Conservation (phyloP, 108 stramenopile species). For the Asterionellopsis glacialis region DNA sequence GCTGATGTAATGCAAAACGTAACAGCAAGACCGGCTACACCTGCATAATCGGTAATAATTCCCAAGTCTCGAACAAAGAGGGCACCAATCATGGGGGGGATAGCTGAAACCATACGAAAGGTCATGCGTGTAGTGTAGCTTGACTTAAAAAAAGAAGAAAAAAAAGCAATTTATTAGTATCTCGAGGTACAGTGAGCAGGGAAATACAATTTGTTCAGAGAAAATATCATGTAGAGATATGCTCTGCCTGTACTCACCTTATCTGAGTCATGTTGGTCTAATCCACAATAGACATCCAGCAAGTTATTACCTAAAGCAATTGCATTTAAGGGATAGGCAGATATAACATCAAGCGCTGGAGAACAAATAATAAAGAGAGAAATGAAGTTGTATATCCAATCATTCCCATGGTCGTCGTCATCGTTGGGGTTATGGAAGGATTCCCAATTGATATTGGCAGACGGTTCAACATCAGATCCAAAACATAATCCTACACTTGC, state of each 20-base stretch:
- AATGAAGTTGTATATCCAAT: slow-evolving; percentile 12
- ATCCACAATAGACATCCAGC: slow-evolving; percentile 5
- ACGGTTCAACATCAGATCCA: slow-evolving; percentile 27
- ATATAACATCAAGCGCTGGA: slow-evolving; percentile 35
- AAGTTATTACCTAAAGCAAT: slow-evolving; percentile 37
- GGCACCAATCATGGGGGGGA: slow-evolving; percentile 33
- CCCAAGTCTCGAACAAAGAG: slow-evolving; percentile 31
- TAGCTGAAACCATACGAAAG: slow-evolving; percentile 23
- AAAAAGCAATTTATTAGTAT: no score
- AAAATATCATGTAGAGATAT: no score
- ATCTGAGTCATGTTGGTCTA: no score
- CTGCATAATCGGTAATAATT: slow-evolving; percentile 30
- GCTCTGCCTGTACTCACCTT: no score
- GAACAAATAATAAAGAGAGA: slow-evolving; percentile 26
- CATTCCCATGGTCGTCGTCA: slow-evolving; percentile 3
- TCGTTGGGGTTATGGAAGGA: slow-evolving; percentile 20
- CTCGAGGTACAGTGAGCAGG: no score
- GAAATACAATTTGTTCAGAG: no score
- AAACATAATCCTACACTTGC: slow-evolving; percentile 21
- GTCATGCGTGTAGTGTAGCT: no score
- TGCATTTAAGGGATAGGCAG: slow-evolving; percentile 38
- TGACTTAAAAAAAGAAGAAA: no score
- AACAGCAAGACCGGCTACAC: background rate
- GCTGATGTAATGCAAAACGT: background rate
- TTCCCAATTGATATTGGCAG: slow-evolving; percentile 31